Conservation (phyloP, 163 green algal genomes). For the Scenedesmus sp. region DNA sequence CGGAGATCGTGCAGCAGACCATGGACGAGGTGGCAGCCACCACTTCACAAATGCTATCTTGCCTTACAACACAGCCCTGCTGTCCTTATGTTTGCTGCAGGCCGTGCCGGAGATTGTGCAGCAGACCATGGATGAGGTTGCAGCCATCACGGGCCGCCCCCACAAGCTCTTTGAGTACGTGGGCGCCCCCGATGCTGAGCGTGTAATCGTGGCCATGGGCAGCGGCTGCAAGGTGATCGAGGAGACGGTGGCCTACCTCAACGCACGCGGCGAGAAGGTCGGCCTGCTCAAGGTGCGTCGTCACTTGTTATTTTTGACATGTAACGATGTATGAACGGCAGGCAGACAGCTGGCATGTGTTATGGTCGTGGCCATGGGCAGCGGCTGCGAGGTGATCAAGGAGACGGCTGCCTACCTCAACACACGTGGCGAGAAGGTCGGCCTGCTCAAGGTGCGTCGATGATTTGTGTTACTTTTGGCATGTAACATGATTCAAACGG, state of each 20-base stretch:
- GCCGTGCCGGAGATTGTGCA: slow-evolving; percentile 59
- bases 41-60: slow-evolving; percentile 22
- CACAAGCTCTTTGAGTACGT: slow-evolving; percentile 73
- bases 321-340: too few relatives aligned
- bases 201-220: slow-evolving; percentile 71
- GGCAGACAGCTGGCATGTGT: not conserved
- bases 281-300: slow-evolving; percentile 61
- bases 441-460: slow-evolving; percentile 60
- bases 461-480: not conserved
- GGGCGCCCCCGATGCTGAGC: slow-evolving; percentile 62
- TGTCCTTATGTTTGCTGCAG: slow-evolving; percentile 22
- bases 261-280: slow-evolving; percentile 58
- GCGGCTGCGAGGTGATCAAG: slow-evolving; percentile 61
- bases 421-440: slow-evolving; percentile 60
- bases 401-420: slow-evolving; percentile 56
- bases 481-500: not conserved
- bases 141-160: slow-evolving; percentile 59
- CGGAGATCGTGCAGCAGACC: slow-evolving; percentile 52
- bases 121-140: slow-evolving; percentile 58
- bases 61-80: too few relatives aligned
- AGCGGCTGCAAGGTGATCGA: slow-evolving; percentile 62
- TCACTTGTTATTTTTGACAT: too few relatives aligned
- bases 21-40: slow-evolving; percentile 58
- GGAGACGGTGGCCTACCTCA: slow-evolving; percentile 58
- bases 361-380: slow-evolving; percentile 71